These are phyloP conservation scores for Pouteria campechiana DNA, from an alignment of 179 eudicot species.

Conservation along the genomic window DNA sequence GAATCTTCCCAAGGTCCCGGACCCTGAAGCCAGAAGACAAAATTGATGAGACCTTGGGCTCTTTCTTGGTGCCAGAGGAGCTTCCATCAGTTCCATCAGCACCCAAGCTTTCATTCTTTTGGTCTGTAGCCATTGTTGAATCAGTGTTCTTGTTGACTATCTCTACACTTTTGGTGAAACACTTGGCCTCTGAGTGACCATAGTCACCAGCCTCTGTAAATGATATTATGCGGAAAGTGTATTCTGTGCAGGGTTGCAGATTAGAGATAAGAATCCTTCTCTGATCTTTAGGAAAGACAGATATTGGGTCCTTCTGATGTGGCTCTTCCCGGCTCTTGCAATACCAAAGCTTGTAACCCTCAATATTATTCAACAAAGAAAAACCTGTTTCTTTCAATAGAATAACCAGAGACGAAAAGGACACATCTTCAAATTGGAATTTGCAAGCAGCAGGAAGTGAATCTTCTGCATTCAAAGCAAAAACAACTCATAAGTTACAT, in stretches of 20 bases:
- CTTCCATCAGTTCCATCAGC: constrained; percentile 29
- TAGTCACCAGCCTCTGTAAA: constrained; percentile 64
- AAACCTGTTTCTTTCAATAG: constrained; percentile 55
- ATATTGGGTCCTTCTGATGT: constrained; percentile 46
- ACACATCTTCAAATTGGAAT: constrained; percentile 74
- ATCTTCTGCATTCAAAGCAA: no score
- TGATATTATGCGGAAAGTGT: constrained; percentile 62
- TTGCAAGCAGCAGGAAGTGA: constrained; percentile 90
- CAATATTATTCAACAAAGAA: constrained; percentile 19
- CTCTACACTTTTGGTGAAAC: constrained; percentile 68
- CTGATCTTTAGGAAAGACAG: constrained; percentile 43
- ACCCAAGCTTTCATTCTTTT: constrained; percentile 18
- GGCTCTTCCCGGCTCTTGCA: constrained; percentile 44
- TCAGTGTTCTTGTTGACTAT: constrained; percentile 23
- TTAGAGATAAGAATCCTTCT: constrained; percentile 48
- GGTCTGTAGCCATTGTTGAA: constrained; percentile 6
- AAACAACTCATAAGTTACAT: no score
- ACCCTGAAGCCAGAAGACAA: constrained; percentile 45
- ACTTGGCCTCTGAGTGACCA: constrained; percentile 84
- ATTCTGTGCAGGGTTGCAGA: constrained; percentile 82
- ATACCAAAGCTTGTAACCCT: constrained; percentile 89
- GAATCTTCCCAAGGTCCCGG: constrained; percentile 54
- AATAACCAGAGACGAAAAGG: constrained; percentile 59
- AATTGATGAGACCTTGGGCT: constrained; percentile 9
- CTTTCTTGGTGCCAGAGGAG: constrained; percentile 16